Base-by-base conservation (phyloP, 2,329 filamentous ascomycete species). In the Drechslera avenae region DNA sequence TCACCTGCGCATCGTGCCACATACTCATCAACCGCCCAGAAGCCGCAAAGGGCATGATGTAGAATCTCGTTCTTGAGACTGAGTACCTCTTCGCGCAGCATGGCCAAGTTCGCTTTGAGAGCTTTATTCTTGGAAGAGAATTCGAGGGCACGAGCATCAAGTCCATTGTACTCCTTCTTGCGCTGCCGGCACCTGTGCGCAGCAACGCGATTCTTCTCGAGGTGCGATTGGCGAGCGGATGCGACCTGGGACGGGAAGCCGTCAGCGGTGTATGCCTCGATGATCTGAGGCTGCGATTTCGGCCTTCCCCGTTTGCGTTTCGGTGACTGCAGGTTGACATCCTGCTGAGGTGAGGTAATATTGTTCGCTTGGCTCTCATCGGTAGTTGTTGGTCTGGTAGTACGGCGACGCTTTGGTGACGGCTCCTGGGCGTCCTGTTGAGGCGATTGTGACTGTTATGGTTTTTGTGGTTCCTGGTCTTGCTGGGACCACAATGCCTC, bases 131-230 rank as follows among this genome's bases (percentile, higher is more conserved):
- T 68, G 7, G 62, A 45, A 2, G 68, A 70, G 19, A 73, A 70
- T 7, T 74, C 71, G 33, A 76, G 69, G n/a, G 74, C 73, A 39
- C 72, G 73, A 23, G 69, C 70, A 56, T 84, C 81, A 12, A 84
- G 76, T 30, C 75, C 64, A 46, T 78, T 74, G 61, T 82, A 81
- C 53, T 81, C 79, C 69, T 85, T 85, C 71, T 85, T 84, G 74
- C 89, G 89, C 63, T 87, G 82, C 3, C 88, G 83, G 64, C 87
- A 91, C 66, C 90, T 90, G 68, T 85, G 87, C 1, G 88, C 88
- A 0, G 88, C 88, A 2, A 88, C 75, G 8, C 88, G 81, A 68
- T 91, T 91, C 53, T 87, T 83, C 71, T 89, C 85, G 0, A 90
- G 78, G 60, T 73, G 70, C 1, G 66, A 66, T 47, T 72, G 64